Evolutionary conservation across 768 basidiomycete genomes (phyloP), one percentile per base, ranked within the genome.

Genomic region (Scleroderma bovista): DNA sequence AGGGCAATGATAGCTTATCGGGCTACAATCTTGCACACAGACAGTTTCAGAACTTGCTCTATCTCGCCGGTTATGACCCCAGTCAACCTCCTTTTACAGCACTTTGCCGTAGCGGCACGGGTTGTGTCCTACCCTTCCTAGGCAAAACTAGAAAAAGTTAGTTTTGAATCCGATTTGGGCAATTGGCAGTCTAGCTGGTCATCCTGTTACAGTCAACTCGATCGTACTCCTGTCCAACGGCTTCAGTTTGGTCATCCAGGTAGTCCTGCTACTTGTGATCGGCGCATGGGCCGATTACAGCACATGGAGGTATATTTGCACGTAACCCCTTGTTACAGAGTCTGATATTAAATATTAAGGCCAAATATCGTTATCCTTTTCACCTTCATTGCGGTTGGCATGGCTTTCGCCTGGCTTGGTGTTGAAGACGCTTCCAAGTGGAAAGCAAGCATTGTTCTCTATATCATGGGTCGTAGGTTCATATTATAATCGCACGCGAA

Each of bases 251-350:
- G 85, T 84, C 0, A 74, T 89, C 23, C 87, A 90, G 65, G 84
- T 86, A 0, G 76, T 75, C 13, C 59, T 88, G 13, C 67, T 90
- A 36, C 65, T 88, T 20, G 57, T 76, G 11, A 77, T 89, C 26
- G 87, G 86, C 4, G 83, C 85, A 3, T 88, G 86, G 83, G 86
- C 86, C 1, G 87, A 89, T 62, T 90, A 88, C 62, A 86, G 88
- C n/a, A 67, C 69, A 16, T 88, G 86, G 86, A 84, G 84, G 84
- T 82, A 37, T n/a, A 12, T 11, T 24, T 23, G 17, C 22, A 24
- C 23, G 31, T 47, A n/a, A 22, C 20, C 24, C 1, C 33, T n/a
- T n/a, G n/a, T 3, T 23, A 13, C 37, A 26, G n/a, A 47, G 26
- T 40, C 46, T 51, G 31, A 60, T 44, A 7, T 10, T 44, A 12